These are phyloP conservation scores for Linnemannia schmuckeri DNA, from an alignment of 192 early-diverging fungal species.

Conservation along the genomic window DNA sequence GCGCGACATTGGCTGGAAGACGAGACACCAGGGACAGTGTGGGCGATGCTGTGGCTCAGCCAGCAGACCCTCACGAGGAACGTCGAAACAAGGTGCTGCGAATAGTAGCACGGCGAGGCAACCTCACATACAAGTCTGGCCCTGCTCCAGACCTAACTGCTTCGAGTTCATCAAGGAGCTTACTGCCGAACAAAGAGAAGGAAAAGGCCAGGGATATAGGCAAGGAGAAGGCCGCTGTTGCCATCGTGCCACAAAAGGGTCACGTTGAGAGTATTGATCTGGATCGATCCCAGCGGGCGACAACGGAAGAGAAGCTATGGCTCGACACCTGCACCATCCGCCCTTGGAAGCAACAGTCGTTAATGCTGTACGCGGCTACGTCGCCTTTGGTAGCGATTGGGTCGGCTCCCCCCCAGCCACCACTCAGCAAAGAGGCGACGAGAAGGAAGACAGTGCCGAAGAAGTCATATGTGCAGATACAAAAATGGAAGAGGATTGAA, in stretches of 20 bases:
- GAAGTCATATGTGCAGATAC: constrained; percentile 4
- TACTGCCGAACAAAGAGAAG: background rate
- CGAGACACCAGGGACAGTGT: background rate
- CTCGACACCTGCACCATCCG: constrained; percentile 7
- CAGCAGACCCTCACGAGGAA: background rate
- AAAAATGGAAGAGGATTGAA: constrained; percentile 9
- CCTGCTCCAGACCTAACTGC: background rate
- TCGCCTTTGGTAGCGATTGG: background rate
- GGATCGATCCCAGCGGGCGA: constrained; percentile 18
- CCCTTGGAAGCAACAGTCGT: background rate
- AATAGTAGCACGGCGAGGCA: constrained; percentile 27
- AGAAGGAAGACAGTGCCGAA: constrained; percentile 10
- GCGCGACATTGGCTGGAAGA: background rate
- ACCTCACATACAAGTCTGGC: constrained; percentile 17
- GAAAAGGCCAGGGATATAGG: background rate
- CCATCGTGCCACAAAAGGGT: background rate
- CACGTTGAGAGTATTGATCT: constrained; percentile 19
- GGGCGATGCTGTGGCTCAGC: background rate
- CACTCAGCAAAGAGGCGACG: background rate
- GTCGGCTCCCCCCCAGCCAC: background rate
- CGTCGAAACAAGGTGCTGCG: constrained; percentile 10
- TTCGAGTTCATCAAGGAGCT: background rate
- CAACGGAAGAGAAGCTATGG: constrained; percentile 30
- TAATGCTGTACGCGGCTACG: constrained; percentile 4
- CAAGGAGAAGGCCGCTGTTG: background rate